Conservation (phyloP, 768 basidiomycete species). For the Pisolithus microcarpus region DNA sequence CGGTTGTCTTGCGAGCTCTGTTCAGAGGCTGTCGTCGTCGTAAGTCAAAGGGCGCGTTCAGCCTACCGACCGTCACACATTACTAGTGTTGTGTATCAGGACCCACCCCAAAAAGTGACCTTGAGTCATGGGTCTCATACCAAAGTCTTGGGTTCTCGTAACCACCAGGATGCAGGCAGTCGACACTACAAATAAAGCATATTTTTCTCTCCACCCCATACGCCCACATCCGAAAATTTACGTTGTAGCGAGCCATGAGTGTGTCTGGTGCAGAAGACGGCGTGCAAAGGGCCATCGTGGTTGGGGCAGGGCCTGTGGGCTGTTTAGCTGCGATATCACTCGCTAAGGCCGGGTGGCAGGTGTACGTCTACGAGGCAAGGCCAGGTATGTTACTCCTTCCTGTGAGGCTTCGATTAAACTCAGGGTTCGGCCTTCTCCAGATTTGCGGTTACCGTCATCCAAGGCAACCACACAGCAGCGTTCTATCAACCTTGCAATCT, state of each 20-base stretch:
- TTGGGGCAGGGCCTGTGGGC: conserved; percentile 93
- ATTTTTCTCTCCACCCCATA: not conserved
- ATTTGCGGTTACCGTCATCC: conserved; percentile 67
- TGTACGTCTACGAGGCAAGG: conserved; percentile 73
- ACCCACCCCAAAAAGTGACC: too few species aligned
- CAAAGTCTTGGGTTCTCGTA: too few species aligned
- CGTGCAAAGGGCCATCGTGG: conserved; percentile 49
- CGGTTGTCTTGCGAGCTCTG: too few species aligned
- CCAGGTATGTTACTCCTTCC: conserved; percentile 44
- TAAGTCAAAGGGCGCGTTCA: too few species aligned
- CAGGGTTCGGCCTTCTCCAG: conserved; percentile 32
- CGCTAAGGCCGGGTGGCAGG: conserved; percentile 80
- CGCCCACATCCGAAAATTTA: not conserved
- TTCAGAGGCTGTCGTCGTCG: too few species aligned
- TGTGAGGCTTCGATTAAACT: conserved; percentile 6
- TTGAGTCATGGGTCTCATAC: too few species aligned
- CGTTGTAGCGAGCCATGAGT: conserved; percentile 9
- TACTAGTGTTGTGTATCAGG: too few species aligned
- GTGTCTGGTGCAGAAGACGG: conserved; percentile 1
- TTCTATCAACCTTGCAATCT: conserved; percentile 95
- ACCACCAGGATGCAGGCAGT: not conserved
- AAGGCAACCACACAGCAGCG: conserved; percentile 63
- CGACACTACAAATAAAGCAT: not conserved
- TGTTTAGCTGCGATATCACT: conserved; percentile 84
- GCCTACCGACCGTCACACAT: too few species aligned